Base-by-base conservation (phyloP, 345 rosid genomes). In the Eucalyptus dawsonii region DNA sequence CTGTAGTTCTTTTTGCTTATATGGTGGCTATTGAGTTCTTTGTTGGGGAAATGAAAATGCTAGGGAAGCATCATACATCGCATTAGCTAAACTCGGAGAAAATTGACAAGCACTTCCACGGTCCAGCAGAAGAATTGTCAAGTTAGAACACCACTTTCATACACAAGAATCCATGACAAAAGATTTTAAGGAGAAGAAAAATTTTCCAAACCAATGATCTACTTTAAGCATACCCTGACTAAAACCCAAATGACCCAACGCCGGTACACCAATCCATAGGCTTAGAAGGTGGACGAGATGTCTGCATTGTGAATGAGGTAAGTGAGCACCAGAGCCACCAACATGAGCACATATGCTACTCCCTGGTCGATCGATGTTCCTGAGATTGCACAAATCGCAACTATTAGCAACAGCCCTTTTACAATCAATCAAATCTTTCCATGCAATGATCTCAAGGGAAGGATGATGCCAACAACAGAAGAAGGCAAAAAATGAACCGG, bases 281-380 rank as follows among this genome's bases (percentile, higher is more conserved):
- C 83, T 91, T 65, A 92, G 76, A 88, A 89, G 87, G n/a, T 88
- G 88, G 34, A 89, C 86, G 91, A 42, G 53, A 91, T 72, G 89
- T 94, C 95, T 13, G 92, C 93, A 1, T 91, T 80, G 89, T 96
- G 99, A 89, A 96, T 97, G 91, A 96, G 94, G 90, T 97, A 98
- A 8, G 99, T 98, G 88, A 98, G 95, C 89, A 93, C 97, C 91
- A 98, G 90, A 2, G 99, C 99, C 95, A 97, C 94, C 95, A 94
- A 44, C 99, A 97, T 97, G 81, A 97, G 93, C 93, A 94, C 93
- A 90, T 92, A 98, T 5, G 99, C 99, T 87, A 97, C 92, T 65
- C 97, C 98, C 93, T 97, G 99, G 91, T 97, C 99, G 62, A 98
- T 93, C 54, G 97, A 91, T 87, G 97, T 94, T 90, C 99, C 99